Evolutionary conservation across 345 rosid genomes (phyloP).

Genomic region (Stellera chamaejasme): DNA sequence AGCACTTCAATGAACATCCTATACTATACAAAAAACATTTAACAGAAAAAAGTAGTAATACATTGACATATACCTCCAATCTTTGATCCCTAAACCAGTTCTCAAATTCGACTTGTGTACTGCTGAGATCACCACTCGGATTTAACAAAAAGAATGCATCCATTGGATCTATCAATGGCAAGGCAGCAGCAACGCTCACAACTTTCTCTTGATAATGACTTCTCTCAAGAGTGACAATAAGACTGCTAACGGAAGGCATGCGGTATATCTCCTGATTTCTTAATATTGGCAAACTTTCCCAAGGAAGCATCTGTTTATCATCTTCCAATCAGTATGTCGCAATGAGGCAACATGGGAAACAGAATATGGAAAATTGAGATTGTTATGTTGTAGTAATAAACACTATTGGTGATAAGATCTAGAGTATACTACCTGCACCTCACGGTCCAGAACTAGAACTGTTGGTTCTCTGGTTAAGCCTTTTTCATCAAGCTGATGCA

Average conservation of each 20-base stretch:
- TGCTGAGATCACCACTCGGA: conserved; percentile 73
- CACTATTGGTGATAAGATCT: no score
- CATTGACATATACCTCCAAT: conserved; percentile 47
- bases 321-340: conserved; percentile 8
- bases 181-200: conserved; percentile 27
- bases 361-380: no score
- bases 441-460: conserved; percentile 66
- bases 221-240: conserved; percentile 41
- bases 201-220: conserved; percentile 32
- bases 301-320: conserved; percentile 84
- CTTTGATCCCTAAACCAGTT: conserved; percentile 77
- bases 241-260: conserved; percentile 91
- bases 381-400: no score
- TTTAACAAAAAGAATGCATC: conserved; percentile 86
- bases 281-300: conserved; percentile 85
- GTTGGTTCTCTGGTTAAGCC: conserved; percentile 46
- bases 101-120: conserved; percentile 64
- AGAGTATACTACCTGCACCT: conserved; percentile 57
- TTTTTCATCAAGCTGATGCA: conserved; percentile 41
- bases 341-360: not conserved
- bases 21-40: no score
- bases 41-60: not conserved
- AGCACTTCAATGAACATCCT: no score
- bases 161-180: conserved; percentile 79
- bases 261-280: conserved; percentile 90